phyloP scores from a whole-genome alignment of 1,284 basidiomycete species.

The Cryptococcus sp. region DNA sequence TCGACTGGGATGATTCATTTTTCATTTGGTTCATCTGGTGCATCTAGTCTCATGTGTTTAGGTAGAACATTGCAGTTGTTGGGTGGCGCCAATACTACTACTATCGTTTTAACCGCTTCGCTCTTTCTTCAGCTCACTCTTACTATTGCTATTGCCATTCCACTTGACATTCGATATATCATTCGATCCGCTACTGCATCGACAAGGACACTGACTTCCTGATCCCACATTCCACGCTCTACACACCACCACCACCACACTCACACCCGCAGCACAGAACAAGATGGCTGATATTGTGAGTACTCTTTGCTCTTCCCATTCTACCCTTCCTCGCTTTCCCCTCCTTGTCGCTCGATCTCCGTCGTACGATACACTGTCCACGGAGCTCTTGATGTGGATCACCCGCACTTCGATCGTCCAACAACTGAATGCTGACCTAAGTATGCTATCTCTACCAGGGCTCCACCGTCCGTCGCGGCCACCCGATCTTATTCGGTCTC shows the following conservation, averaged over 20 bases:
- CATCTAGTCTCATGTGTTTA: too few species aligned
- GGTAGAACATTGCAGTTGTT: background rate
- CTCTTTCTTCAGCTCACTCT: constrained; percentile 1
- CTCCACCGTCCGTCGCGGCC: constrained; percentile 40
- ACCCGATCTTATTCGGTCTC: constrained; percentile 48
- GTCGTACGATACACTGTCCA: background rate
- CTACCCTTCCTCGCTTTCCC: too few species aligned
- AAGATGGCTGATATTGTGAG: constrained; percentile 35
- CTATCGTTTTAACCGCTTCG: background rate
- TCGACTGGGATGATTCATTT: background rate
- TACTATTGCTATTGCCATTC: too few species aligned
- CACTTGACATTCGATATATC: background rate
- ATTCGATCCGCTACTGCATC: background rate
- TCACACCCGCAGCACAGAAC: too few species aligned
- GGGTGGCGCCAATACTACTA: background rate
- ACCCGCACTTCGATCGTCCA: background rate
- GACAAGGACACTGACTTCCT: too few species aligned
- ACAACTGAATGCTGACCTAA: too few species aligned
- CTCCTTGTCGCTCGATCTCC: background rate
- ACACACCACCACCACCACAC: background rate
- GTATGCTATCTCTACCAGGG: constrained; percentile 17
- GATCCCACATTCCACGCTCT: background rate
- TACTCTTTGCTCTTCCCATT: background rate
- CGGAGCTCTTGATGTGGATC: background rate
- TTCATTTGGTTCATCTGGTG: too few species aligned